Evolutionary conservation across 345 rosid species (phyloP), one percentile per base, ranked within the genome.

Genomic region (Citrus mangshanensis): DNA sequence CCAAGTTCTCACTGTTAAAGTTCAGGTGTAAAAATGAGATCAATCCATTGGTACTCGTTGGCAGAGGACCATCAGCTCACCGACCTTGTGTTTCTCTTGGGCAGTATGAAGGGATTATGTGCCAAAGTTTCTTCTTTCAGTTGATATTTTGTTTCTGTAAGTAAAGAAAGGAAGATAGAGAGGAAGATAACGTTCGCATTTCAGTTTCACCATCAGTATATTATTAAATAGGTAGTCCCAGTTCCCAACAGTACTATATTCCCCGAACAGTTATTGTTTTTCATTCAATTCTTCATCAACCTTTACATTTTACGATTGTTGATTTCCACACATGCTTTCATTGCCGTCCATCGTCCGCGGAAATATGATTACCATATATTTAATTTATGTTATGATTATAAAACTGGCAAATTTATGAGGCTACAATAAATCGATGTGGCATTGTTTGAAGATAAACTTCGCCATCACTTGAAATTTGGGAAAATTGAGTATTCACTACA

Each of bases 321-420:
- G 37, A n/a, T 67, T 70, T 6, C 55, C 32, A 79, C 46, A 16
- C 22, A 60, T 16, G 62, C 22, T 34, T 62, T 75, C 13, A 55
- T 13, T 9, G 59, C 73, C 76, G 59, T 60, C 59, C 69, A 67
- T 58, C 4, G 8, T 13, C 8, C 12, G 51, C 5, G 22, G 65
- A 72, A 37, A 13, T 12, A 46, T 46, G 34, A 22, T 24, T 32
- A 32, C 60, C 46, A 55, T 9, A 4, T 54, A 35, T 68, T 35
- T 46, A 22, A 16, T 35, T 6, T 19, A 68, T 32, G 21, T 6
- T 30, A 9, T 13, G 58, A 76, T 1, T 16, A 37, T 6, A 19
- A 32, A 35, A 35, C 58, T 73, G 56, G 37, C 80, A 68, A 73
- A 78, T 82, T 87, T 88, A 81, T 86, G 93, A 85, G 93, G 95